These are phyloP conservation scores for Termitomyces sp. DNA, from an alignment of 768 basidiomycete species.

Conservation along the genomic window DNA sequence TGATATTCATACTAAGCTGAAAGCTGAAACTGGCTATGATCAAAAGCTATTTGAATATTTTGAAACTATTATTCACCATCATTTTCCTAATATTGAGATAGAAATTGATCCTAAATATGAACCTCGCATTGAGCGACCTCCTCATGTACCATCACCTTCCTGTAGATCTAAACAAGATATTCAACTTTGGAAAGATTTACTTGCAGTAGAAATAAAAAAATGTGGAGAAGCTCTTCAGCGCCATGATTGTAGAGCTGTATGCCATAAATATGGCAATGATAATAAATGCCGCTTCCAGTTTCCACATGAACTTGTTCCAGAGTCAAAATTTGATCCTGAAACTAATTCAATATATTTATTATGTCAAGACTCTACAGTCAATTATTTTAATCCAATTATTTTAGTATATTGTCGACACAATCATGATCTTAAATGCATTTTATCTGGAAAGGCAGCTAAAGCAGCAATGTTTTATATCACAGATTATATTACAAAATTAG, in stretches of 20 bases:
- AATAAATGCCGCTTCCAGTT: neutral
- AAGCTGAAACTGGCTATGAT: too few relatives aligned
- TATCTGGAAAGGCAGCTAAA: constrained; percentile 22
- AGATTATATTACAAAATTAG: constrained; percentile 35
- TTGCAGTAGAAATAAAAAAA: neutral
- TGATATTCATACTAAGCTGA: too few relatives aligned
- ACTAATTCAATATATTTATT: constrained; percentile 29
- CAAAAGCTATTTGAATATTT: too few relatives aligned
- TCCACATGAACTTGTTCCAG: neutral
- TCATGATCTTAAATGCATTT: constrained; percentile 24
- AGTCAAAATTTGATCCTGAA: constrained; percentile 5
- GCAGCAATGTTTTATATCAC: constrained; percentile 38
- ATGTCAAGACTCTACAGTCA: constrained; percentile 28
- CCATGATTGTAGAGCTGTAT: neutral
- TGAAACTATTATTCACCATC: too few relatives aligned
- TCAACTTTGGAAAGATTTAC: neutral
- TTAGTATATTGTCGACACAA: constrained; percentile 30
- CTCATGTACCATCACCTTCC: neutral
- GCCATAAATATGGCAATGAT: neutral
- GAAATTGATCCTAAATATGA: too few relatives aligned
- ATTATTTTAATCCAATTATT: constrained; percentile 35
- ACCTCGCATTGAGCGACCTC: too few relatives aligned
- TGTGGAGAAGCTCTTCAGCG: neutral
- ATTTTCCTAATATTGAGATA: too few relatives aligned
- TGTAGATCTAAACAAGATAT: neutral